phyloP scores from a whole-genome alignment of 306 rosid genomes.

The Inga leiocalycina region DNA sequence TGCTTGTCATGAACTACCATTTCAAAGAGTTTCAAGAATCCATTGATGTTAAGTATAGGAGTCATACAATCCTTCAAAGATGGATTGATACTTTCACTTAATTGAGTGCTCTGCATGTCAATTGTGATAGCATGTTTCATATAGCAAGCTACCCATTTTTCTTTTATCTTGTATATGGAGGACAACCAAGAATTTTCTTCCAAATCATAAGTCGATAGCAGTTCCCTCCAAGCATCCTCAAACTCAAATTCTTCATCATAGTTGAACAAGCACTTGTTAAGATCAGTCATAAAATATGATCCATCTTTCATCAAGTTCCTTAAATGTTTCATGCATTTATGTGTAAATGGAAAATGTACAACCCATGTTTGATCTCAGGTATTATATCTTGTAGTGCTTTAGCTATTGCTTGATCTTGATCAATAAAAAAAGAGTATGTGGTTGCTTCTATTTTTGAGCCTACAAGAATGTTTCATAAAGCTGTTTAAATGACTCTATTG shows the following conservation, averaged over 20 bases:
- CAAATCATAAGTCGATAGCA: neutral
- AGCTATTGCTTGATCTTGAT: neutral
- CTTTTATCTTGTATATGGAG: neutral
- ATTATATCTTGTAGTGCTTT: neutral
- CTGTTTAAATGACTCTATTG: too few species aligned
- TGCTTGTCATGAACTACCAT: neutral
- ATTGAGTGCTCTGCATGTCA: neutral
- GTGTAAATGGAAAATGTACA: neutral
- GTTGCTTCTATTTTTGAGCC: neutral
- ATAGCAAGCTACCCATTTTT: neutral
- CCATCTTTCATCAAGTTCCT: neutral
- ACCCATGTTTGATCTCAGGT: neutral
- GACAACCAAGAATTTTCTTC: neutral
- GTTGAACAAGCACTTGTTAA: neutral
- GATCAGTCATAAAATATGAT: too few species aligned
- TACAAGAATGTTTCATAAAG: neutral
- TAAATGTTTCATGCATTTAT: neutral
- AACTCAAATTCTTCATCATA: neutral
- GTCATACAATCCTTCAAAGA: too few species aligned
- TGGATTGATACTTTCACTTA: neutral
- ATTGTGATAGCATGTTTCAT: too few species aligned
- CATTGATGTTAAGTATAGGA: neutral
- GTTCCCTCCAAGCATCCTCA: neutral
- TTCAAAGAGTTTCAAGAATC: neutral
- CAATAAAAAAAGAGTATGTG: neutral